Evolutionary conservation across 2,329 filamentous ascomycete genomes (phyloP).

Genomic region (Teratosphaeria destructans): DNA sequence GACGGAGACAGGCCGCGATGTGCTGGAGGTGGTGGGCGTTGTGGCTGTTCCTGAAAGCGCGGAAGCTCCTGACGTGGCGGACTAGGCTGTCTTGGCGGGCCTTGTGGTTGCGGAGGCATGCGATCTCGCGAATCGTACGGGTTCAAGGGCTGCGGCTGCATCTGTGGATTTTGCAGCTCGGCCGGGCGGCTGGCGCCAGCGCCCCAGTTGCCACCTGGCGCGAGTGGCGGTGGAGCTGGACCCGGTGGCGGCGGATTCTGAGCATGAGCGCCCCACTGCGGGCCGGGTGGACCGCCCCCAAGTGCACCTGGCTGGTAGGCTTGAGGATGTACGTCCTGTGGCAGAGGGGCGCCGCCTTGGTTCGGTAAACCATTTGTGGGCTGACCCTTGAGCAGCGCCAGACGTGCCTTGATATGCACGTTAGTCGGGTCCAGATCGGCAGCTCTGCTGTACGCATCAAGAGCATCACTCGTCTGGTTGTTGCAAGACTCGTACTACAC

Average conservation of each 20-base stretch:
- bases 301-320: conserved; percentile 79
- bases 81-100: conserved; percentile 38
- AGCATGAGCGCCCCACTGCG: conserved; percentile 78
- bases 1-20: conserved; percentile 48
- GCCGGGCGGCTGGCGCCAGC: conserved; percentile 53
- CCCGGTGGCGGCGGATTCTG: conserved; percentile 54
- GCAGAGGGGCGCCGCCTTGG: conserved; percentile 69
- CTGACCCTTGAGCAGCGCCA: conserved; percentile 78
- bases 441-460: conserved; percentile 90
- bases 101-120: conserved; percentile 59
- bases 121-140: conserved; percentile 72
- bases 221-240: conserved; percentile 47
- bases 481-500: conserved; percentile 91
- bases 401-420: conserved; percentile 88
- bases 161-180: conserved; percentile 57
- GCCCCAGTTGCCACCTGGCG: conserved; percentile 49
- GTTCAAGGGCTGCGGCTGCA: conserved; percentile 50
- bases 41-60: conserved; percentile 32
- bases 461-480: conserved; percentile 91
- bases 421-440: conserved; percentile 89
- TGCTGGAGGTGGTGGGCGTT: conserved; percentile 35
- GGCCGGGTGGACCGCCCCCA: conserved; percentile 65
- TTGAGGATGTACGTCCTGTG: conserved; percentile 91
- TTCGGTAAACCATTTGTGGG: conserved; percentile 57
- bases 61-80: conserved; percentile 59